A percentile compares a stretch with the other conserved stretches of the same genome.
Conservation (phyloP, 352 stramenopile species). For the Globisporangium cederbergense region DNA sequence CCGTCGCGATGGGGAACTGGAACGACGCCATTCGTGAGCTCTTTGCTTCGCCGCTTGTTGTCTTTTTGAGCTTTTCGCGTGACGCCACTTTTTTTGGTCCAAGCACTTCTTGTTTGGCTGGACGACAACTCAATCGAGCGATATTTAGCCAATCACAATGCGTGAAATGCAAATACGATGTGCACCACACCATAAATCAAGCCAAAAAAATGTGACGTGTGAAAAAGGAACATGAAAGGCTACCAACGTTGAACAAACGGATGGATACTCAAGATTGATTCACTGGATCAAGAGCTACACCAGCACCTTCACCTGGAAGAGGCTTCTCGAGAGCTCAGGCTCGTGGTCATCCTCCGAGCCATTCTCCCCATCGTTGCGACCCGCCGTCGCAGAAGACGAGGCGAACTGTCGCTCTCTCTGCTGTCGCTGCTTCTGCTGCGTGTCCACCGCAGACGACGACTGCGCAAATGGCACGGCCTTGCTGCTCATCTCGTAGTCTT, state of each 20-base stretch:
- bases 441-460: not conserved
- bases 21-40: conserved; percentile 34
- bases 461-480: not conserved
- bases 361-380: not conserved
- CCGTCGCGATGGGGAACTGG: conserved; percentile 68
- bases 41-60: not conserved
- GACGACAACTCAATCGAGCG: conserved; percentile 5
- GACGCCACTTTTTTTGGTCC: not conserved
- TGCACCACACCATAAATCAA: conserved; percentile 9
- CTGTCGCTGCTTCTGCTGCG: conserved; percentile 12
- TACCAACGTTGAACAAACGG: not conserved
- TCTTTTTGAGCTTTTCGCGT: not conserved
- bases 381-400: not conserved
- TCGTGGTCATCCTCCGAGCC: conserved; percentile 17
- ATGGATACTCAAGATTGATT: not conserved
- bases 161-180: not conserved
- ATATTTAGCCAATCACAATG: conserved; percentile 18
- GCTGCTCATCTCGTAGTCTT: conserved; percentile 3
- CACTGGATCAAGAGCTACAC: conserved; percentile 25
- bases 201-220: conserved; percentile 27
- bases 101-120: conserved; percentile 16
- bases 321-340: conserved; percentile 23
- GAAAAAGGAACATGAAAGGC: conserved; percentile 1
- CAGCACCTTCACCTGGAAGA: conserved; percentile 71
- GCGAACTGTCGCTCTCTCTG: conserved; percentile 2